phyloP scores from a whole-genome alignment of 306 rosid genomes.

The Lablab purpureus region DNA sequence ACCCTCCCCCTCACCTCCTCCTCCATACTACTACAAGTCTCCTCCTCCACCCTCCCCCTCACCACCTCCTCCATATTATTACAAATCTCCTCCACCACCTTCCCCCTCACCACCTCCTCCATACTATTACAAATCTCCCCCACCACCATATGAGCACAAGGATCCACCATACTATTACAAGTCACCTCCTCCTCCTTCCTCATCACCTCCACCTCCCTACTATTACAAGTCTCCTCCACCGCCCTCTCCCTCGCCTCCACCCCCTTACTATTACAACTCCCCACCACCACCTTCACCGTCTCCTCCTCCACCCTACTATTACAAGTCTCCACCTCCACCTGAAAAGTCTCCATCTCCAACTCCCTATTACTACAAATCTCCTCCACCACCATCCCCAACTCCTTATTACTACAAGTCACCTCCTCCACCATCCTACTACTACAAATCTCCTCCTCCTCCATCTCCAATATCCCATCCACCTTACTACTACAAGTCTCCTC shows the following conservation, averaged over 20 bases:
- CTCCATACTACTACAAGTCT: constrained; percentile 39
- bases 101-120: constrained; percentile 40
- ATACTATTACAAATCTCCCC: constrained; percentile 39
- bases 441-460: constrained; percentile 39
- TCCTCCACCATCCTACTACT: constrained; percentile 37
- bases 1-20: constrained; percentile 43
- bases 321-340: constrained; percentile 47
- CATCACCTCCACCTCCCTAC: constrained; percentile 43
- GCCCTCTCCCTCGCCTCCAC: constrained; percentile 47
- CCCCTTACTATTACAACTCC: constrained; percentile 39
- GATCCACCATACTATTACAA: constrained; percentile 46
- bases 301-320: constrained; percentile 45
- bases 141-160: too few species aligned
- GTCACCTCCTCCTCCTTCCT: constrained; percentile 43
- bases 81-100: constrained; percentile 6
- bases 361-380: constrained; percentile 45
- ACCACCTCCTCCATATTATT: constrained; percentile 45
- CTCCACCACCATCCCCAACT: constrained; percentile 47
- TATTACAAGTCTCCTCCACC: constrained; percentile 53
- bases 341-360: constrained; percentile 46
- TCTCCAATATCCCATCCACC: constrained; percentile 4
- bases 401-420: constrained; percentile 51
- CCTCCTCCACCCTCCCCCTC: constrained; percentile 53
- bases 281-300: not conserved
- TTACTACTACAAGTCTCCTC: constrained; percentile 46